Percentiles rank a stretch among this genome's conserved stretches.
phyloP scores from a whole-genome alignment of 371 early-diverging fungal species.

The Capniomyces stellatus region DNA sequence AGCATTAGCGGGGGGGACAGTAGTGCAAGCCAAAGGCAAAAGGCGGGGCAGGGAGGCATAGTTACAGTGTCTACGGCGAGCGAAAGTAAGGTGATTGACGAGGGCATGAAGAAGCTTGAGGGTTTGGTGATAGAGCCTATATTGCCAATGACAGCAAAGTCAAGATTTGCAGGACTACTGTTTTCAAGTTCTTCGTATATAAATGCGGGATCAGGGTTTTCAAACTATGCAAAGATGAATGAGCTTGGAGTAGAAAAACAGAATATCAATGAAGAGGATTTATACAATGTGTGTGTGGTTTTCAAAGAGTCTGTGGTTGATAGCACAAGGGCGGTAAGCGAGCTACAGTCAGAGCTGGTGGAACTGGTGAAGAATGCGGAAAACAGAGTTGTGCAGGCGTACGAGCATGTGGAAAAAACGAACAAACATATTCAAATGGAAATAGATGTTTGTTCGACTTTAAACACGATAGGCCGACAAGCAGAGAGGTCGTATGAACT shows the following conservation, averaged over 20 bases:
- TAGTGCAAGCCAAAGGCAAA: too few species aligned
- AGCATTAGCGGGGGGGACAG: too few species aligned
- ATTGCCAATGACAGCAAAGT: background rate
- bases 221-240: background rate
- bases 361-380: background rate
- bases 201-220: background rate
- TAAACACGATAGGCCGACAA: constrained; percentile 21
- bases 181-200: background rate
- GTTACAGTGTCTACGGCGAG: too few species aligned
- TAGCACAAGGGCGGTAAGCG: background rate
- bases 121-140: background rate
- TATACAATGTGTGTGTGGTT: background rate
- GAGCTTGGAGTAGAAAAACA: background rate
- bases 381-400: background rate
- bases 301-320: background rate
- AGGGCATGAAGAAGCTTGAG: background rate
- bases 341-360: background rate
- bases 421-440: constrained; percentile 13
- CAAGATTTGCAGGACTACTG: background rate
- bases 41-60: too few species aligned
- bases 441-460: constrained; percentile 8
- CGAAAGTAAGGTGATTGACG: too few species aligned
- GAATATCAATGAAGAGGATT: background rate
- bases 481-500: constrained; percentile 24
- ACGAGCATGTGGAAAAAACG: constrained; percentile 3